Evolutionary conservation across 441 rosid genomes (phyloP).

Genomic region (Erysimum cheiri): DNA sequence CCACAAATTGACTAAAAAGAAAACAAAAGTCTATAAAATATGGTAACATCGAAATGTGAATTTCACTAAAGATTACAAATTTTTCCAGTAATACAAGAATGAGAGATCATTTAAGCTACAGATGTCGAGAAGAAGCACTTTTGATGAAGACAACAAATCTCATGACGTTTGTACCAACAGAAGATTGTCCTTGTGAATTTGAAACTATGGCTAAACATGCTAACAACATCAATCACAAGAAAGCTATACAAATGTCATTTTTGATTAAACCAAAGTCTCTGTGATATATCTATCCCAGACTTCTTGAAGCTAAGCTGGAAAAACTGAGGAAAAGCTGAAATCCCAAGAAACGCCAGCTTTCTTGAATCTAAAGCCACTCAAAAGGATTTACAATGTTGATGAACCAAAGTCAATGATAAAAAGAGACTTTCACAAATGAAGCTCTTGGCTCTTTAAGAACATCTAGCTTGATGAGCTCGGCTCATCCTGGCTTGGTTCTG

Average conservation of each 20-base stretch:
- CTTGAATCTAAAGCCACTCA: slow-evolving; percentile 33
- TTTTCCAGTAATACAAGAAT: too few relatives aligned
- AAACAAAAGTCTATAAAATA: not conserved
- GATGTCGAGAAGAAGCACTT: too few relatives aligned
- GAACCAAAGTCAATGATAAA: slow-evolving; percentile 18
- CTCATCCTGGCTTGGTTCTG: slow-evolving; percentile 22
- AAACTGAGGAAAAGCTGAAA: slow-evolving; percentile 28
- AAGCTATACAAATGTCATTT: slow-evolving; percentile 37
- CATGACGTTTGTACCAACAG: too few relatives aligned
- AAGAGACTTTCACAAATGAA: slow-evolving; percentile 11
- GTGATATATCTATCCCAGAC: not conserved
- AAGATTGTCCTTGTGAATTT: too few relatives aligned
- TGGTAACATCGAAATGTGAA: not conserved
- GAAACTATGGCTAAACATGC: slow-evolving; percentile 16
- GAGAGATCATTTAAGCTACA: too few relatives aligned
- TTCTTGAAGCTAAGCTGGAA: not conserved
- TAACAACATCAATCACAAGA: slow-evolving; percentile 28
- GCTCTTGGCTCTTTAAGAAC: slow-evolving; percentile 18
- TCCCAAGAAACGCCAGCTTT: slow-evolving; percentile 26
- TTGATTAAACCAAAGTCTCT: slow-evolving; percentile 10
- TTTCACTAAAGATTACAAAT: not conserved
- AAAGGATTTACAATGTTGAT: slow-evolving; percentile 38
- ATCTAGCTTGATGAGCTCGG: slow-evolving; percentile 40
- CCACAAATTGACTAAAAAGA: not conserved
- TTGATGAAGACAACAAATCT: too few relatives aligned